phyloP scores from a whole-genome alignment of 1,284 basidiomycete genomes.

The Rhodotorula sp. region DNA sequence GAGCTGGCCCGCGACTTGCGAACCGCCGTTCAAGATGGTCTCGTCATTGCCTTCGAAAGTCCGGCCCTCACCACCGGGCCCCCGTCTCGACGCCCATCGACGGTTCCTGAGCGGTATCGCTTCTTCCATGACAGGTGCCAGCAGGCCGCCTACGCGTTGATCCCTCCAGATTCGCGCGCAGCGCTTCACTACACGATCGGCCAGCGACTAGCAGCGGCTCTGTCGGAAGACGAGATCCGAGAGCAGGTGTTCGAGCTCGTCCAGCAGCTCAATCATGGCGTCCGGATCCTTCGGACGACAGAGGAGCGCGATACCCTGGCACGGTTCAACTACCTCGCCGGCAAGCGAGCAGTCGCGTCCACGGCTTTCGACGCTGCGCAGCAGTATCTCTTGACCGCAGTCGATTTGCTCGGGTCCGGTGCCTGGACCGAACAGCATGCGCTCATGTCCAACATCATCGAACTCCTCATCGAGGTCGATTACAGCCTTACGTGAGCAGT shows the following conservation, averaged over 20 bases:
- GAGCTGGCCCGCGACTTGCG: constrained; percentile 29
- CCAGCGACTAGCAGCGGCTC: constrained; percentile 16
- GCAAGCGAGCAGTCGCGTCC: constrained; percentile 19
- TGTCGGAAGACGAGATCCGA: constrained; percentile 9
- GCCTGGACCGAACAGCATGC: constrained; percentile 28
- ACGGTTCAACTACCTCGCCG: constrained; percentile 32
- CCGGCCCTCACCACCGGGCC: neutral
- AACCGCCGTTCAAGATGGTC: constrained; percentile 29
- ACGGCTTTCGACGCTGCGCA: constrained; percentile 40
- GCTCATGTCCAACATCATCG: constrained; percentile 30
- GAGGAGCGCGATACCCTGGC: constrained; percentile 32
- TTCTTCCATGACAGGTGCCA: constrained; percentile 42
- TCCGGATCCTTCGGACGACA: constrained; percentile 18
- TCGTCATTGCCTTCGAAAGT: constrained; percentile 25
- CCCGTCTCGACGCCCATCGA: constrained; percentile 8
- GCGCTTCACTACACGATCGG: constrained; percentile 32
- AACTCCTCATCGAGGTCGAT: constrained; percentile 34
- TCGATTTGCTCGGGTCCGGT: constrained; percentile 29
- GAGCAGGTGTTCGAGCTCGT: constrained; percentile 38
- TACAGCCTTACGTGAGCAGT: constrained; percentile 34
- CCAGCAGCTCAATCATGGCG: constrained; percentile 37
- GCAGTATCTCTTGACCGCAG: constrained; percentile 25
- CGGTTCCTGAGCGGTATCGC: constrained; percentile 11
- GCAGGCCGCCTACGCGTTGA: constrained; percentile 40
- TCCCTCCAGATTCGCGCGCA: constrained; percentile 11